Conservation (phyloP, 441 rosid genomes). For the Metrosideros polymorpha region DNA sequence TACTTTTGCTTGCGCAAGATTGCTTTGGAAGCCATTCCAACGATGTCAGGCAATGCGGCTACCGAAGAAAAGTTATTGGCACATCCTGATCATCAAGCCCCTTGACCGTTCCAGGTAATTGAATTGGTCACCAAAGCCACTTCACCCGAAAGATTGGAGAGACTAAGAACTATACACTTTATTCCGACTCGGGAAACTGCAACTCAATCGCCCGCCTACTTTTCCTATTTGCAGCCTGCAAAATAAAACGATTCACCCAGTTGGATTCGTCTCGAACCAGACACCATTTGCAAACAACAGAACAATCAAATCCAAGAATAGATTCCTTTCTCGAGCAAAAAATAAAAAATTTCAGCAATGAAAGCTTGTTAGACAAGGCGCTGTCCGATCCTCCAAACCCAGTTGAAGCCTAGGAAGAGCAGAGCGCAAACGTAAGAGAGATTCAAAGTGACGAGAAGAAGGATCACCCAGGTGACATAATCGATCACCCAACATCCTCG, state of each 20-base stretch:
- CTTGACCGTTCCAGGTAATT: conserved; percentile 13
- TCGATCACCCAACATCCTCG: neutral
- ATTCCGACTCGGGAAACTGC: neutral
- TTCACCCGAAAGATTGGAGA: neutral
- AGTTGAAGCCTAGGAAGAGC: neutral
- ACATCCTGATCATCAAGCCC: conserved; percentile 18
- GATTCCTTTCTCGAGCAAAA: neutral
- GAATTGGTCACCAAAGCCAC: neutral
- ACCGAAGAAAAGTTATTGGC: conserved; percentile 1
- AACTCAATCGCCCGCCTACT: neutral
- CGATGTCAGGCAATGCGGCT: conserved; percentile 7
- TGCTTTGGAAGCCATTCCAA: conserved; percentile 58
- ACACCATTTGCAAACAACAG: neutral
- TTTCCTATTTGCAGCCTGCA: neutral
- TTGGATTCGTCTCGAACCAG: neutral
- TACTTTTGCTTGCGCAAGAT: conserved; percentile 44
- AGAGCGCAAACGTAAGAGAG: neutral
- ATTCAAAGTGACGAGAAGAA: neutral
- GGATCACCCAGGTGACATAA: neutral
- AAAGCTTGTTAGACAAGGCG: neutral
- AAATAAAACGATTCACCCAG: neutral
- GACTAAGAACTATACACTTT: neutral
- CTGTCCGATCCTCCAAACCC: neutral
- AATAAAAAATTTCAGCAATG: neutral
- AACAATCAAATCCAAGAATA: neutral